A percentile compares a stretch with the other conserved stretches of the same genome.
Conservation (phyloP, 441 rosid genomes). For the Pelargonium cotyledonis region DNA sequence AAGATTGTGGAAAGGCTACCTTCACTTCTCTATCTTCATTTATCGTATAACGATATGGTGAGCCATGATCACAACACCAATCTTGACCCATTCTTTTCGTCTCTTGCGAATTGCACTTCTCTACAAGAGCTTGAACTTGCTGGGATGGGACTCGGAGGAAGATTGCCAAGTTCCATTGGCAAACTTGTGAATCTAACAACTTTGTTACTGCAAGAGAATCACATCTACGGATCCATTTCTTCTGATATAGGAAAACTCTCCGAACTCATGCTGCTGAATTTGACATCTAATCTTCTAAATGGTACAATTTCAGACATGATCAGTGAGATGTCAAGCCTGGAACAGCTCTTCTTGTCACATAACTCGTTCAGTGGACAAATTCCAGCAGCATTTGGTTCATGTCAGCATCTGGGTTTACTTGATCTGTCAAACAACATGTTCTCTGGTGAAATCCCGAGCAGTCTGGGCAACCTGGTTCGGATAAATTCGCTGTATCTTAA, state of each 20-base stretch:
- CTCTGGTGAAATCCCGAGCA: slow-evolving; percentile 28
- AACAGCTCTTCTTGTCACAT: slow-evolving; percentile 29
- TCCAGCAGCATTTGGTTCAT: slow-evolving; percentile 24
- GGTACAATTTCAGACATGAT: slow-evolving; percentile 22
- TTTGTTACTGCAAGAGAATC: slow-evolving; percentile 29
- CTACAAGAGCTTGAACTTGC: slow-evolving; percentile 44
- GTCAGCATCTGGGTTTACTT: slow-evolving; percentile 23
- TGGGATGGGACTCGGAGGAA: slow-evolving; percentile 48
- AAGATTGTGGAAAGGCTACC: slow-evolving; percentile 30
- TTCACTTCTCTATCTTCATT: slow-evolving; percentile 20
- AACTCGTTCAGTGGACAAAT: slow-evolving; percentile 27
- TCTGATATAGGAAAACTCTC: slow-evolving; percentile 19
- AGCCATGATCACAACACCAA: slow-evolving; percentile 41
- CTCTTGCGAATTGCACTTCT: slow-evolving; percentile 38
- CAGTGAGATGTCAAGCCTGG: slow-evolving; percentile 18
- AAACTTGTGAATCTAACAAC: slow-evolving; percentile 9
- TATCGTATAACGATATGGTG: slow-evolving; percentile 38
- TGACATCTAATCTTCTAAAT: slow-evolving; percentile 30
- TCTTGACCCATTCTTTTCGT: slow-evolving; percentile 39
- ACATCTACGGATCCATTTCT: slow-evolving; percentile 29
- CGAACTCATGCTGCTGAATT: slow-evolving; percentile 23
- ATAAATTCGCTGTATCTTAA: slow-evolving; percentile 35
- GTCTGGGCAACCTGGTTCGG: slow-evolving; percentile 24
- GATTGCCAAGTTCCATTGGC: slow-evolving; percentile 36
- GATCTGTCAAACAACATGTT: slow-evolving; percentile 31